Percentiles rank a stretch among this genome's conserved stretches.
Conservation (phyloP, 2,329 filamentous ascomycete species). For the Colletotrichum sp. region DNA sequence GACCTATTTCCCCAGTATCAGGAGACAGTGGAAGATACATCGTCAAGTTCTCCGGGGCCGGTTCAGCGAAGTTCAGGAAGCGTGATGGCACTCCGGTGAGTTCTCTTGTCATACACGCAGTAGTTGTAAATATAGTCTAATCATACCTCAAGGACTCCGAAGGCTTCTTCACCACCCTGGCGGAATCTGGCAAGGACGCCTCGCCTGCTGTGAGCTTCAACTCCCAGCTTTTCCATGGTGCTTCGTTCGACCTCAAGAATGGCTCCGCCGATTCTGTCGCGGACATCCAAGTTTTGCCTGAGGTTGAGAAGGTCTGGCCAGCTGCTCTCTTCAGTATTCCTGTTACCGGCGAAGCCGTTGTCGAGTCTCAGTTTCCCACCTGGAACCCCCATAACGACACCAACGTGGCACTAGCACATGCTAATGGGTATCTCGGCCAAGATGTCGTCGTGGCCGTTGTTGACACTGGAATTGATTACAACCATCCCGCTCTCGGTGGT, state of each 20-base stretch:
- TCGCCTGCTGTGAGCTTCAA: slow-evolving; percentile 5
- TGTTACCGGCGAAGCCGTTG: not conserved
- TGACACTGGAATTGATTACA: slow-evolving; percentile 52
- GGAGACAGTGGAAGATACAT: not conserved
- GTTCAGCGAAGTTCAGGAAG: not conserved
- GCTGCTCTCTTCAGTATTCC: not conserved
- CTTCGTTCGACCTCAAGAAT: slow-evolving; percentile 5
- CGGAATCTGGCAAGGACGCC: not conserved
- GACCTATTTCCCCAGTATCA: not conserved
- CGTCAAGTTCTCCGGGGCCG: not conserved
- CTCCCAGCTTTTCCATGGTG: slow-evolving; percentile 10
- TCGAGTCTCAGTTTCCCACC: not conserved
- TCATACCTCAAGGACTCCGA: not conserved
- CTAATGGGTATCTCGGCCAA: not conserved
- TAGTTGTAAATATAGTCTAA: not conserved
- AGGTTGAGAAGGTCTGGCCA: not conserved
- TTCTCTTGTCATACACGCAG: not conserved
- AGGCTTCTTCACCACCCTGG: not conserved
- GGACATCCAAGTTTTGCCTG: not conserved
- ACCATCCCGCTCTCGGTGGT: slow-evolving; percentile 55
- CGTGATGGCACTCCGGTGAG: not conserved
- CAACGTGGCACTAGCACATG: not conserved
- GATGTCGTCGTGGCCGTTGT: slow-evolving; percentile 21
- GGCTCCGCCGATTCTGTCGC: not conserved
- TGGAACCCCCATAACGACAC: slow-evolving; percentile 9